Evolutionary conservation across 1,284 basidiomycete species (phyloP).

Genomic region (Leccinum pseudoinsigne): DNA sequence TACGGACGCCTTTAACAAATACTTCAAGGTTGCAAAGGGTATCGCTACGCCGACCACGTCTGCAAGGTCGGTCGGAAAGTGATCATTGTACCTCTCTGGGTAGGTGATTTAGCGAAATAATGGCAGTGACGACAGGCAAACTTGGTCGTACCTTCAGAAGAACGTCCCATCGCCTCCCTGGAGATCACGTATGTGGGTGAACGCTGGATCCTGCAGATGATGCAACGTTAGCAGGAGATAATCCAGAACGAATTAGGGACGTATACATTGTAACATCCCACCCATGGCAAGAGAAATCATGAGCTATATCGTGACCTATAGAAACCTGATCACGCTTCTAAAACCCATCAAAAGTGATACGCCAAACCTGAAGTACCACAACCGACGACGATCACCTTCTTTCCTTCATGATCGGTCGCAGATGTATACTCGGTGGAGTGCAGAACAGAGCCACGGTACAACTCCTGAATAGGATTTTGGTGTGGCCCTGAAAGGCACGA

Average conservation of each 20-base stretch:
- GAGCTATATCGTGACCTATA: constrained; percentile 32
- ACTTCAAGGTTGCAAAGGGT: constrained; percentile 21
- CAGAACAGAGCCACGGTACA: constrained; percentile 23
- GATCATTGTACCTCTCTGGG: constrained; percentile 27
- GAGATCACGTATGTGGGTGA: constrained; percentile 16
- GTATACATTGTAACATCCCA: constrained; percentile 28
- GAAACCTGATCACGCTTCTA: background rate
- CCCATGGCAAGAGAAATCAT: constrained; percentile 20
- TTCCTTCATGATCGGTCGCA: constrained; percentile 31
- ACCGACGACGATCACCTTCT: constrained; percentile 29
- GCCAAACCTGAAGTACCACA: constrained; percentile 26
- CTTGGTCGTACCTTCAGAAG: constrained; percentile 17
- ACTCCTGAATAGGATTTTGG: constrained; percentile 17
- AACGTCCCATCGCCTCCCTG: constrained; percentile 1
- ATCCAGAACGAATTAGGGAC: background rate
- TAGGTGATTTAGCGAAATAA: background rate
- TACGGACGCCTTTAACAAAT: constrained; percentile 8
- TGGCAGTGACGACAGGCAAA: background rate
- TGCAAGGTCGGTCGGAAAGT: constrained; percentile 27
- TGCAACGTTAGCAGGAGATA: background rate
- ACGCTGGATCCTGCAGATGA: constrained; percentile 23
- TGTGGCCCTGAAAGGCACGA: background rate
- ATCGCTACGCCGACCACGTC: constrained; percentile 23
- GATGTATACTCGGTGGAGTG: constrained; percentile 41
- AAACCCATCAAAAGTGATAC: background rate